These are phyloP conservation scores for Komagataella populi DNA, from an alignment of 805 yeast genomes.

Conservation along the genomic window DNA sequence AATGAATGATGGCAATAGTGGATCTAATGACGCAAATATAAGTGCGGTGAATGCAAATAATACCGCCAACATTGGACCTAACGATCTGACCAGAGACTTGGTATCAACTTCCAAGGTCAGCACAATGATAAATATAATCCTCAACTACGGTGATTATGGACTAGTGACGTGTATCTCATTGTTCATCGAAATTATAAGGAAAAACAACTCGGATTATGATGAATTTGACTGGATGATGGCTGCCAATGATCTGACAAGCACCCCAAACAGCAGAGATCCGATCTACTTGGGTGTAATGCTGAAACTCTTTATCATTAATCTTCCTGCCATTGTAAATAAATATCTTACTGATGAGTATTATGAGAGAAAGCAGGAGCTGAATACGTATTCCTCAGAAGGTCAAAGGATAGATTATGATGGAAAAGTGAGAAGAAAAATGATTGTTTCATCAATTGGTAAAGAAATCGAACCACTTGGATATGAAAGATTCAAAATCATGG, in stretches of 20 bases:
- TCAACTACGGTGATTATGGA: conserved; percentile 64
- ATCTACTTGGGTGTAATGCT: conserved; percentile 82
- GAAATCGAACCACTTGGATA: conserved; percentile 67
- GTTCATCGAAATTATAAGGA: conserved; percentile 83
- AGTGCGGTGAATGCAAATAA: conserved; percentile 15
- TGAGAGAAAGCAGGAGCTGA: conserved; percentile 1
- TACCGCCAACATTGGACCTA: conserved; percentile 90
- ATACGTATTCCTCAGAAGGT: neutral
- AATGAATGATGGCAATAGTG: conserved; percentile 3
- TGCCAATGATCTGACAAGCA: conserved; percentile 3
- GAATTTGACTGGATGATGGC: conserved; percentile 21
- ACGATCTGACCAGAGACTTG: conserved; percentile 80
- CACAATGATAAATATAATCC: conserved; percentile 61
- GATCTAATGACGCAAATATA: conserved; percentile 1
- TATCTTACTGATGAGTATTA: conserved; percentile 17
- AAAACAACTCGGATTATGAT: conserved; percentile 93
- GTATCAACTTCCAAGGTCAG: conserved; percentile 59
- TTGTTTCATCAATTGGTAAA: conserved; percentile 34
- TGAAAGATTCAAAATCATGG: conserved; percentile 81
- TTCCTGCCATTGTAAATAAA: conserved; percentile 15
- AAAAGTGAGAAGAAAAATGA: neutral
- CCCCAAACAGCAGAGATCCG: conserved; percentile 80
- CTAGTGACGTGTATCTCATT: conserved; percentile 90
- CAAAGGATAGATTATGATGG: neutral
- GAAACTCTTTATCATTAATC: conserved; percentile 45